These are phyloP conservation scores for Xylariaceae sp. DNA, from an alignment of 2,329 filamentous ascomycete species.

Conservation along the genomic window DNA sequence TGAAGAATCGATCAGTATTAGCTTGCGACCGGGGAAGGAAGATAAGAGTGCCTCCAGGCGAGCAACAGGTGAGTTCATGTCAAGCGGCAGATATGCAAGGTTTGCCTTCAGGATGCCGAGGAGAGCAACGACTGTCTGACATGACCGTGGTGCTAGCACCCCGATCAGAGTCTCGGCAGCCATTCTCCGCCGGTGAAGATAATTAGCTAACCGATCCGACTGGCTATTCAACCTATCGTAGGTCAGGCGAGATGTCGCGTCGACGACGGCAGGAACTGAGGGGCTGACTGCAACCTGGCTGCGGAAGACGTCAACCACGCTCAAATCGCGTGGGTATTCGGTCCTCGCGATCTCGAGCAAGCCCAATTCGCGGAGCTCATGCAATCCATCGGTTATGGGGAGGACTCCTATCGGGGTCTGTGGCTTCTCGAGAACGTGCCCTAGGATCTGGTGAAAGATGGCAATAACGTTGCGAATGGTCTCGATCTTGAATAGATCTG, in stretches of 20 bases:
- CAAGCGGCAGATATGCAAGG: slow-evolving; percentile 9
- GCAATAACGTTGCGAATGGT: slow-evolving; percentile 4
- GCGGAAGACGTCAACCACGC: slow-evolving; percentile 11
- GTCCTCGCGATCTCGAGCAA: slow-evolving; percentile 6
- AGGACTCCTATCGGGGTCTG: slow-evolving; percentile 6
- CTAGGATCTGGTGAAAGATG: slow-evolving; percentile 5
- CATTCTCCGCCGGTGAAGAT: slow-evolving; percentile 8
- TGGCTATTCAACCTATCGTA: slow-evolving; percentile 9
- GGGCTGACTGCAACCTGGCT: slow-evolving; percentile 3
- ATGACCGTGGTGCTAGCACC: slow-evolving; percentile 10
- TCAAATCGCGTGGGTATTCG: slow-evolving; percentile 8
- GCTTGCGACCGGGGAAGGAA: neutral
- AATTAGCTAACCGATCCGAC: slow-evolving; percentile 8
- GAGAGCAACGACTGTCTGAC: slow-evolving; percentile 6
- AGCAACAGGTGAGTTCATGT: slow-evolving; percentile 1
- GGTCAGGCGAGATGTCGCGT: slow-evolving; percentile 8
- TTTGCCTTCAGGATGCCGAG: slow-evolving; percentile 9
- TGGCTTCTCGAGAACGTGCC: slow-evolving; percentile 5
- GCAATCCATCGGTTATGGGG: slow-evolving; percentile 7
- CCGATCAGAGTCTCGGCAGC: slow-evolving; percentile 10
- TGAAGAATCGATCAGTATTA: slow-evolving; percentile 4
- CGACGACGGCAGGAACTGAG: slow-evolving; percentile 6
- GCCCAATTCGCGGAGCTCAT: neutral
- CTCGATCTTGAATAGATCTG: slow-evolving; percentile 9
- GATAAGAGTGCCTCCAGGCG: slow-evolving; percentile 7